phyloP scores from a whole-genome alignment of 768 basidiomycete genomes.

The Lactifluus piperatus region DNA sequence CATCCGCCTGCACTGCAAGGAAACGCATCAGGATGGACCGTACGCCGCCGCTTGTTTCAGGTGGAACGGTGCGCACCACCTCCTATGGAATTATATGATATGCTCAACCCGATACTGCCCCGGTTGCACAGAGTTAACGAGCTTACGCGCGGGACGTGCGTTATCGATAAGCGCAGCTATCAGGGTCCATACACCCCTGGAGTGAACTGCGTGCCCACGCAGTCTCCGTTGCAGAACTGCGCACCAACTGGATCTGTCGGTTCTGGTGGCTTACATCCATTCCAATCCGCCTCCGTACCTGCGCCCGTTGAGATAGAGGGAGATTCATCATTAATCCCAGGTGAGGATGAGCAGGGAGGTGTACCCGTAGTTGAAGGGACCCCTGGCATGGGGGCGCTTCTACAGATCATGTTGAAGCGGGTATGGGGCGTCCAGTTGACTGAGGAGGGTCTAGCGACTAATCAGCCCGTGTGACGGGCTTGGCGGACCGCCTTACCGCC shows the following conservation, averaged over 20 bases:
- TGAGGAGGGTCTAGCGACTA: not conserved
- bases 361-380: slow-evolving; percentile 42
- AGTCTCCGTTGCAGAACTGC: slow-evolving; percentile 40
- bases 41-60: slow-evolving; percentile 19
- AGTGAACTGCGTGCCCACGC: slow-evolving; percentile 53
- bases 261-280: slow-evolving; percentile 21
- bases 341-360: slow-evolving; percentile 18
- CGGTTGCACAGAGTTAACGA: slow-evolving; percentile 52
- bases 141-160: slow-evolving; percentile 79
- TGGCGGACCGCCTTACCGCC: not conserved
- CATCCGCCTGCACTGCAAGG: slow-evolving; percentile 40
- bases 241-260: slow-evolving; percentile 22
- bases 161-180: slow-evolving; percentile 69
- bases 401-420: slow-evolving; percentile 41
- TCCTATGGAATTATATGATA: not conserved
- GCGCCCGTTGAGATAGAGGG: slow-evolving; percentile 44
- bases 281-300: slow-evolving; percentile 46
- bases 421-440: slow-evolving; percentile 40
- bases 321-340: not conserved
- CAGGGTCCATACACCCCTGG: slow-evolving; percentile 56
- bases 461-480: not conserved
- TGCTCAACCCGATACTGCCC: not conserved
- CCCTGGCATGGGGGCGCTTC: slow-evolving; percentile 49
- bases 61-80: slow-evolving; percentile 14
- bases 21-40: slow-evolving; percentile 48